Evolutionary conservation across 164 flowering plant genomes (phyloP).

Genomic region (Magnolia changhungtana): DNA sequence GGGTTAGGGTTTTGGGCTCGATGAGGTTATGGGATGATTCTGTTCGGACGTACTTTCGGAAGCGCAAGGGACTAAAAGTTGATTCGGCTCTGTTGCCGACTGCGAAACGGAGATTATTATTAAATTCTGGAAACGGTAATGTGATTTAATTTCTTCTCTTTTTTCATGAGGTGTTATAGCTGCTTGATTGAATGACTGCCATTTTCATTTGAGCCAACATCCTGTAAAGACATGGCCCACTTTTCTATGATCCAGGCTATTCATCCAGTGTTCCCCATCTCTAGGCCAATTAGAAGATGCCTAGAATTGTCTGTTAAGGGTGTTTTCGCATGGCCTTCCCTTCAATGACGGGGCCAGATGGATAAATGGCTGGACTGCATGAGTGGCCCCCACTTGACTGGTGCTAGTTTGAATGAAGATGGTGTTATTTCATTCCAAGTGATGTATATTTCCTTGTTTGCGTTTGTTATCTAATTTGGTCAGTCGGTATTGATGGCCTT

Average conservation of each 20-base stretch:
- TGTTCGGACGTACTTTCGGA: slow-evolving; percentile 29
- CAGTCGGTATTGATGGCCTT: not conserved
- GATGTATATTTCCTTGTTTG: not conserved
- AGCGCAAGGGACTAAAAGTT: slow-evolving; percentile 30
- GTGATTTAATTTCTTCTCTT: not conserved
- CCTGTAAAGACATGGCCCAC: not conserved
- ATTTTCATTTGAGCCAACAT: not conserved
- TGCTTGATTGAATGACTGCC: not conserved
- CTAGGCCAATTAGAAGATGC: not conserved
- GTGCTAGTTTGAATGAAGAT: not conserved
- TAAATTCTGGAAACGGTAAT: slow-evolving; percentile 20
- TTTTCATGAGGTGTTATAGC: not conserved
- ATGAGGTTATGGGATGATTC: slow-evolving; percentile 12
- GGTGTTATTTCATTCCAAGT: not conserved
- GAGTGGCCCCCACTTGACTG: not conserved
- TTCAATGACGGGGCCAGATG: too few species aligned
- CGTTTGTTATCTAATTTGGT: not conserved
- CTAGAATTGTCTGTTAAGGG: not conserved
- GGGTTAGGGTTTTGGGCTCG: slow-evolving; percentile 9
- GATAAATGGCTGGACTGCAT: not conserved
- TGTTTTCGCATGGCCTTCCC: not conserved
- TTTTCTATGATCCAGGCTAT: not conserved
- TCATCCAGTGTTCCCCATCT: not conserved
- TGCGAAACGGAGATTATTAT: slow-evolving; percentile 26
- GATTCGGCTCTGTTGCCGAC: not conserved